Base-by-base conservation (phyloP, 2,329 filamentous ascomycete species). In the Lasiodiplodia theobromae region DNA sequence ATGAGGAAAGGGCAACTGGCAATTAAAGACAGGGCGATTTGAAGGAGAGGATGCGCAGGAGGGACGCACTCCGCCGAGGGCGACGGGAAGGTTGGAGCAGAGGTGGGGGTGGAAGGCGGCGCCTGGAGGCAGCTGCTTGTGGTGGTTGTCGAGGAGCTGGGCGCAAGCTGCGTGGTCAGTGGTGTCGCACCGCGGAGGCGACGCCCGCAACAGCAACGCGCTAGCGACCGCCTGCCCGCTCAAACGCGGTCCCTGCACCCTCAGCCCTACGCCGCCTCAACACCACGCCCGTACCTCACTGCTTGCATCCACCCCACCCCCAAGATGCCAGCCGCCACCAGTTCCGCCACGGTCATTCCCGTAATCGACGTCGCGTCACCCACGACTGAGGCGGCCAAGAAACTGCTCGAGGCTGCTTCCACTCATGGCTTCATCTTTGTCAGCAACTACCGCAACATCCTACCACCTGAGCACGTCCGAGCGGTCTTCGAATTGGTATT, bases 391-490 rank as follows among this genome's bases (percentile, higher is more conserved):
- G 91, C 91, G 64, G 88, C 88, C 67, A 86, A 89, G 71, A 86
- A 85, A 68, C 82, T 98, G 52, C 88, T 97, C 52, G 87, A 91
- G 70, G 95, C 95, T 1, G 94, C 94, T 2, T 87, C 89, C 47
- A 89, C 90, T 66, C 91, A 94, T 80, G 95, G 95, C 70, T 98
- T 98, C 79, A 88, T 97, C 70, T 98, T 96, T 77, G 89, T 98
- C 74, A 90, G 89, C 76, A 94, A 93, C 75, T 84, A 85, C 14
- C 88, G 91, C 70, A 71, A 72, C n/a, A 72, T 72, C 7, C 92
- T 97, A 58, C 83, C 90, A 0, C 80, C 85, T 0, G 80, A 86
- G 34, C 86, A 90, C 66, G 88, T 97, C 51, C 85, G 92, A 11
- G 82, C 84, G 54, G 90, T 91, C 10, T 98, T 97, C 82, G 82